These are phyloP conservation scores for Symmetrospora coprosmae DNA, from an alignment of 768 basidiomycete genomes.

Conservation along the genomic window DNA sequence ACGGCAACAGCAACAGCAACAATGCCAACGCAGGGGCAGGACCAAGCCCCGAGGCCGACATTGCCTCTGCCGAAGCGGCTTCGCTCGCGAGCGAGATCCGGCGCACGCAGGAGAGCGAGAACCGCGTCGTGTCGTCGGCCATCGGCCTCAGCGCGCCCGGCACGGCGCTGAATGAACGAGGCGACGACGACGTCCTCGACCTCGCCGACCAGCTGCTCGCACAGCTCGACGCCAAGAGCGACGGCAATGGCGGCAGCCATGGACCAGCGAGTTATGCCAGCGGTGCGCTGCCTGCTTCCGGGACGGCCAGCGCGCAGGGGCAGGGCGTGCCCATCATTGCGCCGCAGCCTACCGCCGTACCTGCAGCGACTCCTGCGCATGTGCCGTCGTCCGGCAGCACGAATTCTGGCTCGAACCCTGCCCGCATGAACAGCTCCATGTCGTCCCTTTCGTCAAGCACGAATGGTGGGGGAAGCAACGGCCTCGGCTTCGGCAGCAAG, in stretches of 20 bases:
- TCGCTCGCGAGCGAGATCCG: background rate
- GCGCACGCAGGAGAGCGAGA: conserved; percentile 6
- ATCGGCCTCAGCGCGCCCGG: background rate
- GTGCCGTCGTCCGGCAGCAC: too few relatives aligned
- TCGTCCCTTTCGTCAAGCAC: too few relatives aligned
- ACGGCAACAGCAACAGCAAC: background rate
- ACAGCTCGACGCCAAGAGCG: conserved; percentile 13
- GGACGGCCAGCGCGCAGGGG: too few relatives aligned
- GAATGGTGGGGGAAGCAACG: too few relatives aligned
- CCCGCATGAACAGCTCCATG: too few relatives aligned
- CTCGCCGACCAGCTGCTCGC: conserved; percentile 20
- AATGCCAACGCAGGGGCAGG: background rate
- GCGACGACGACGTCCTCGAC: conserved; percentile 14
- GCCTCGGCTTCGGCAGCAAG: background rate
- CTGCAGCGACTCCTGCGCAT: background rate
- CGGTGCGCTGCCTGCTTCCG: too few relatives aligned
- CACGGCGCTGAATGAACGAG: background rate
- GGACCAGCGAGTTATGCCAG: too few relatives aligned
- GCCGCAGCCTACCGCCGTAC: background rate
- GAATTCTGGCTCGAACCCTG: too few relatives aligned
- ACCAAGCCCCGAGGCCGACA: background rate
- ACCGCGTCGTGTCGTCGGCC: background rate
- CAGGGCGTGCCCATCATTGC: background rate
- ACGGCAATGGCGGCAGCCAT: background rate
- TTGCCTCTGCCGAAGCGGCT: background rate